Evolutionary conservation across 1,284 basidiomycete genomes (phyloP).

Genomic region (Gomphus bonarii): DNA sequence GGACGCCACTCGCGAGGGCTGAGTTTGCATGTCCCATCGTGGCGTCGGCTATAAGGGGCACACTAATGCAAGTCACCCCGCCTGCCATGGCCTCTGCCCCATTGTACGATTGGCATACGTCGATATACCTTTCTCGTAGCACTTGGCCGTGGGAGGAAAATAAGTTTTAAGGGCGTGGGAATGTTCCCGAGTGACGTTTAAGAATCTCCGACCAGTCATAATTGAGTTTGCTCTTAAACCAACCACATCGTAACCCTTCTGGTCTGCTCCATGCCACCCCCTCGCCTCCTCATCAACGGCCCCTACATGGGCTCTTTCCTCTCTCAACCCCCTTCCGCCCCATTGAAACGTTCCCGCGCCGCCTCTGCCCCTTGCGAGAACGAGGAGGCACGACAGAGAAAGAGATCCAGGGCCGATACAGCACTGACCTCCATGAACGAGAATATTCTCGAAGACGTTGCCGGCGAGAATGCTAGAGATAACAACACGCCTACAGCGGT

Average conservation of each 20-base stretch:
- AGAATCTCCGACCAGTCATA: constrained; percentile 7
- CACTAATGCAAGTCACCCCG: background rate
- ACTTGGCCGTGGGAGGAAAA: too few species aligned
- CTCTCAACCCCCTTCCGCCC: background rate
- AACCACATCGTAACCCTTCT: background rate
- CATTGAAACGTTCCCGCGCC: constrained; percentile 6
- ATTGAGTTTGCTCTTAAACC: background rate
- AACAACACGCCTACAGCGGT: background rate
- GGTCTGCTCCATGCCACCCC: background rate
- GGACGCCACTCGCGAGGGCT: background rate
- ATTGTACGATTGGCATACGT: background rate
- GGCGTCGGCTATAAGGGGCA: background rate
- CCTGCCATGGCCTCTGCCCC: background rate
- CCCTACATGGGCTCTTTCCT: background rate
- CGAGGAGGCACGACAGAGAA: constrained; percentile 4
- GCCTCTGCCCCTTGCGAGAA: constrained; percentile 8
- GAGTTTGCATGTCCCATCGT: background rate
- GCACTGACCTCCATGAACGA: background rate
- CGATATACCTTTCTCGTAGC: too few species aligned
- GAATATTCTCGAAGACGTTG: background rate
- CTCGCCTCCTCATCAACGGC: background rate
- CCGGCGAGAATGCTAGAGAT: background rate
- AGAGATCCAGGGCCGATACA: constrained; percentile 6
- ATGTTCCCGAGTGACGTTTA: constrained; percentile 3
- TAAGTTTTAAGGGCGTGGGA: background rate